phyloP scores from a whole-genome alignment of 1,284 basidiomycete species.

The Ganoderma multipileum region DNA sequence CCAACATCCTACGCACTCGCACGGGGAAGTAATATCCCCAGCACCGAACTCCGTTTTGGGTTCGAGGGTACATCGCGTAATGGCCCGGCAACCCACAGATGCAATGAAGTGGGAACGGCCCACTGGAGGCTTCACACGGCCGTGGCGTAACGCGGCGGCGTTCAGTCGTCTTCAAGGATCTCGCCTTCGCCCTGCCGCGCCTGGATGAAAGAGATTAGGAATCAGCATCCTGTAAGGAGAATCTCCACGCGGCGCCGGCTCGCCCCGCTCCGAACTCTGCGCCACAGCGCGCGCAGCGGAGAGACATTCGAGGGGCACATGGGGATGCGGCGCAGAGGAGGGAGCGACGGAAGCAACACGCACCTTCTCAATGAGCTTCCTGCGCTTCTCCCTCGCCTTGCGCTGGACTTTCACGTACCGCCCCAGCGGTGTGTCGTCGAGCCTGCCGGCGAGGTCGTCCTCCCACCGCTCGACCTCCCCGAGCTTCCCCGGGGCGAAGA shows the following conservation, averaged over 20 bases:
- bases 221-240: slow-evolving; percentile 9
- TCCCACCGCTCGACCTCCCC: slow-evolving; percentile 80
- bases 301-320: neutral
- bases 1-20: neutral
- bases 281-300: neutral
- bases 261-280: neutral
- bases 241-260: neutral
- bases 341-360: neutral
- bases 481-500: slow-evolving; percentile 77
- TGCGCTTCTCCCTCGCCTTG: slow-evolving; percentile 82
- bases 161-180: slow-evolving; percentile 64
- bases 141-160: slow-evolving; percentile 17
- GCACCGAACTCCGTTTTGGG: neutral
- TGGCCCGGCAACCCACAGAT: neutral
- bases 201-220: slow-evolving; percentile 44
- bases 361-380: slow-evolving; percentile 81
- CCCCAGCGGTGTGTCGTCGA: slow-evolving; percentile 79
- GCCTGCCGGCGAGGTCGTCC: slow-evolving; percentile 49
- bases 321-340: neutral
- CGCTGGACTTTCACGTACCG: slow-evolving; percentile 83
- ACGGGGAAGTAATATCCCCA: neutral
- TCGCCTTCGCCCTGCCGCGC: slow-evolving; percentile 74
- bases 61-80: neutral
- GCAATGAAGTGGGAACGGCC: neutral
- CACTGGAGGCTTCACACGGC: slow-evolving; percentile 16